Evolutionary conservation across 768 basidiomycete species (phyloP).

Genomic region (Suillus subaureus): DNA sequence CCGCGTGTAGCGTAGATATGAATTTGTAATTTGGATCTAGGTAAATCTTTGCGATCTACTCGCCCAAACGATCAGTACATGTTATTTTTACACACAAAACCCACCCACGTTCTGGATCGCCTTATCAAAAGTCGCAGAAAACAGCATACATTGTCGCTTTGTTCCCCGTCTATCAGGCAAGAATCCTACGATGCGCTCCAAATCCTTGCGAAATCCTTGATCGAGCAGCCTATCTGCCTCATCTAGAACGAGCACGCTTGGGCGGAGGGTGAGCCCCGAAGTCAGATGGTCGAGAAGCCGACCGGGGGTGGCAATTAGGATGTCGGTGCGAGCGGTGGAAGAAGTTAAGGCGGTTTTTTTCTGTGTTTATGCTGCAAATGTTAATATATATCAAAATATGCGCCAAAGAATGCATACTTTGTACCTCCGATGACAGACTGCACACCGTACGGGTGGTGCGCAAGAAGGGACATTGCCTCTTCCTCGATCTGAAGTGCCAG

Average conservation of each 20-base stretch:
- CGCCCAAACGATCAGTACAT: not conserved
- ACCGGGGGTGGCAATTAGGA: slow-evolving; percentile 77
- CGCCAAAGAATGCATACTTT: slow-evolving; percentile 34
- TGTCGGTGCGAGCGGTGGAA: slow-evolving; percentile 39
- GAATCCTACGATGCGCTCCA: slow-evolving; percentile 60
- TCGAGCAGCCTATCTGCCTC: slow-evolving; percentile 78
- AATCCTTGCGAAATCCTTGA: slow-evolving; percentile 67
- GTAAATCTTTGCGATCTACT: slow-evolving; percentile 31
- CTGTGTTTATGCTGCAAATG: slow-evolving; percentile 22
- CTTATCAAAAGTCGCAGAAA: slow-evolving; percentile 75
- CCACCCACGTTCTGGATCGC: slow-evolving; percentile 56
- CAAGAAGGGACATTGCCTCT: slow-evolving; percentile 53
- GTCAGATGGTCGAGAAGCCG: slow-evolving; percentile 71
- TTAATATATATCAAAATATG: slow-evolving; percentile 16
- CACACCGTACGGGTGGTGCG: slow-evolving; percentile 44
- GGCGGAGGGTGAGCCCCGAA: slow-evolving; percentile 1
- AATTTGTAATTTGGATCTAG: slow-evolving; percentile 39
- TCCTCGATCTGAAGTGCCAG: slow-evolving; percentile 68
- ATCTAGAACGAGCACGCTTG: slow-evolving; percentile 53
- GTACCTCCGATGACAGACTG: slow-evolving; percentile 59
- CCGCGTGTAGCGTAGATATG: slow-evolving; percentile 57
- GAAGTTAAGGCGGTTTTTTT: slow-evolving; percentile 27
- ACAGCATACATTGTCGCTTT: slow-evolving; percentile 67
- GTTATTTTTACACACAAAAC: not conserved
- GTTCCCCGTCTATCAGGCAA: slow-evolving; percentile 48